Evolutionary conservation across 2,329 filamentous ascomycete species (phyloP).

Genomic region (Fusarium hainanense): DNA sequence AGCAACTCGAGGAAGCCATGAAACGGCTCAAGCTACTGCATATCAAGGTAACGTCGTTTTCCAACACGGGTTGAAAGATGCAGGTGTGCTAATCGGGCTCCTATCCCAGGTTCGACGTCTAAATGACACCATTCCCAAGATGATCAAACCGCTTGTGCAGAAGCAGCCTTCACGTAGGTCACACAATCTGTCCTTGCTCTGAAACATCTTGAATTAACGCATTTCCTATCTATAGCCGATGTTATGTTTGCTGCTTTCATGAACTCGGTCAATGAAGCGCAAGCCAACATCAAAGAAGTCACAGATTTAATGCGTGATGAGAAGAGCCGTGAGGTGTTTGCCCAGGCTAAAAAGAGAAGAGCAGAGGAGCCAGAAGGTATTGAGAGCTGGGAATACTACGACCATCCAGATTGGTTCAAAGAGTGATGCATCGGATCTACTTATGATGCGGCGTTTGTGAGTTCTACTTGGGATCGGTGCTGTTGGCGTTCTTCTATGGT

Average conservation of each 20-base stretch:
- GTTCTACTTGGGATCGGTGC: constrained; percentile 7
- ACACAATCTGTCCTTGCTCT: constrained; percentile 31
- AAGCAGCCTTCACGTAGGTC: constrained; percentile 64
- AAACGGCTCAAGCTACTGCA: constrained; percentile 65
- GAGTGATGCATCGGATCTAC: constrained; percentile 23
- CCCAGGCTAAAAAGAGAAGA: constrained; percentile 64
- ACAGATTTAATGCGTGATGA: constrained; percentile 59
- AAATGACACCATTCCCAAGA: constrained; percentile 53
- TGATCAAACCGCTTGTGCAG: constrained; percentile 61
- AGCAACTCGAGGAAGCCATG: constrained; percentile 61
- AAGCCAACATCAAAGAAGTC: constrained; percentile 64
- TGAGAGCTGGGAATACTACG: constrained; percentile 67
- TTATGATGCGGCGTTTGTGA: constrained; percentile 8
- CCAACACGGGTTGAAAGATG: constrained; percentile 19
- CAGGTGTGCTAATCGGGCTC: constrained; percentile 33
- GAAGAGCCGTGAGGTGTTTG: constrained; percentile 61
- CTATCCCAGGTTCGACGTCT: constrained; percentile 49
- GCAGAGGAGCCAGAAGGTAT: constrained; percentile 67
- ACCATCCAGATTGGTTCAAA: constrained; percentile 69
- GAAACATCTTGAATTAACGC: constrained; percentile 20
- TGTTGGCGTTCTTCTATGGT: constrained; percentile 17
- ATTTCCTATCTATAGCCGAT: constrained; percentile 57
- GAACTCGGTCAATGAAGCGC: constrained; percentile 59
- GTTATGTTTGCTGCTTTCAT: constrained; percentile 60
- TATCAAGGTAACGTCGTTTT: constrained; percentile 57